These are phyloP conservation scores for Lactarius sanguifluus DNA, from an alignment of 768 basidiomycete species.

Conservation along the genomic window DNA sequence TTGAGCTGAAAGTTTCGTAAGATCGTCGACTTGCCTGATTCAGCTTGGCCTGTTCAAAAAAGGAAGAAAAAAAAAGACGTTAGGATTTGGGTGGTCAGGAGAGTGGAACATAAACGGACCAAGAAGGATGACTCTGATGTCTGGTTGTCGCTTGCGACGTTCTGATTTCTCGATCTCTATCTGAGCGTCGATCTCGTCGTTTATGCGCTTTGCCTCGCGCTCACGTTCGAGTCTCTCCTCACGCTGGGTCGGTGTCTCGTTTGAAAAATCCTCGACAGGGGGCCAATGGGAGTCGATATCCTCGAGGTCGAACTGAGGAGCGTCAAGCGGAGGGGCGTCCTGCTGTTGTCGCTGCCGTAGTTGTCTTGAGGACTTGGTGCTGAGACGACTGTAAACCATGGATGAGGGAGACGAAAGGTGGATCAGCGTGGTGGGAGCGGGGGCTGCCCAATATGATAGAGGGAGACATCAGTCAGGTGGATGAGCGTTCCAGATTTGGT, in stretches of 20 bases:
- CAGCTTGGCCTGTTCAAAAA: conserved; percentile 52
- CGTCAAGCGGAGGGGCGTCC: background rate
- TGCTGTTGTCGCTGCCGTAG: background rate
- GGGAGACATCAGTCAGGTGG: background rate
- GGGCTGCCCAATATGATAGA: background rate
- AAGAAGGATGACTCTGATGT: conserved; percentile 55
- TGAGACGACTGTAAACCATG: conserved; percentile 11
- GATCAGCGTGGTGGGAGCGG: background rate
- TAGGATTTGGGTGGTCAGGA: background rate
- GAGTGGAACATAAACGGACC: conserved; percentile 41
- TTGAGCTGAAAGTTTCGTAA: conserved; percentile 66
- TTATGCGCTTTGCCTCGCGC: conserved; percentile 50
- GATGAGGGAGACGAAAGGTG: background rate
- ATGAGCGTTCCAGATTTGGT: background rate
- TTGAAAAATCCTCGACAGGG: conserved; percentile 34
- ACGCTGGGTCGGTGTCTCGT: conserved; percentile 46
- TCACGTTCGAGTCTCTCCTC: conserved; percentile 44
- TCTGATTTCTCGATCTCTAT: conserved; percentile 49
- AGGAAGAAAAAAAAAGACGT: background rate
- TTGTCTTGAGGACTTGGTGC: background rate
- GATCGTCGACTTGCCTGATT: conserved; percentile 67
- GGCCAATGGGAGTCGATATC: conserved; percentile 33
- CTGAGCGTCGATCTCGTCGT: conserved; percentile 56
- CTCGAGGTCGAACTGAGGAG: conserved; percentile 24
- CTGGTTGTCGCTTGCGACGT: conserved; percentile 39